phyloP scores from a whole-genome alignment of 2,329 filamentous ascomycete species.

The Fusarium multiceps region DNA sequence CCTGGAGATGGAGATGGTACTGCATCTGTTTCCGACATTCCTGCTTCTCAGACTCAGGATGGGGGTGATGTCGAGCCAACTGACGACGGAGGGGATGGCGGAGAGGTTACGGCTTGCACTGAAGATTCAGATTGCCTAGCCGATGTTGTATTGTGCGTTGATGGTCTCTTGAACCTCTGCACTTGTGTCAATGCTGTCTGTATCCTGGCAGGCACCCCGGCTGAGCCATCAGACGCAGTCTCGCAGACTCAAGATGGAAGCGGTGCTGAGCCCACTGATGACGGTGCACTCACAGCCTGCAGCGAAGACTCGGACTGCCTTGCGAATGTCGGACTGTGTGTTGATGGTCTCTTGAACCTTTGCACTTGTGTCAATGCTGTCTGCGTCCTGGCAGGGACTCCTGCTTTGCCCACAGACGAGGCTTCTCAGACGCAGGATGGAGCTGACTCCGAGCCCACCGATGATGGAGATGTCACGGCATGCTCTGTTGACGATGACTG shows the following conservation, averaged over 20 bases:
- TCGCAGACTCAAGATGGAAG: not conserved
- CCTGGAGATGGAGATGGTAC: not conserved
- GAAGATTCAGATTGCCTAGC: slow-evolving; percentile 12
- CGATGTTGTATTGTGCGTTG: slow-evolving; percentile 1
- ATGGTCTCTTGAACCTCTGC: not conserved
- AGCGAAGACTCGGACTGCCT: slow-evolving; percentile 6
- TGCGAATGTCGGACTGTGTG: not conserved
- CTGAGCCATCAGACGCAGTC: not conserved
- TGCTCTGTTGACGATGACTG: slow-evolving; percentile 1
- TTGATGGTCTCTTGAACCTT: not conserved
- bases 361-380: slow-evolving; percentile 7
- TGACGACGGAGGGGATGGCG: not conserved
- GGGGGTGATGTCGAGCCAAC: not conserved
- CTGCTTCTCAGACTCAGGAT: not conserved
- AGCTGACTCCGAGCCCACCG: not conserved
- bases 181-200: slow-evolving; percentile 6
- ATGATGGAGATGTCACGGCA: not conserved
- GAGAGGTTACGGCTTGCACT: not conserved
- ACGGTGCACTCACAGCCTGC: too few relatives aligned
- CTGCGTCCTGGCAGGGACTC: not conserved
- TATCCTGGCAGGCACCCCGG: not conserved
- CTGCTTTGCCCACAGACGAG: not conserved
- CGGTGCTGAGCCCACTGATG: too few relatives aligned
- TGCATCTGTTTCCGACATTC: not conserved
- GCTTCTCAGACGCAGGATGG: not conserved